A percentile compares a stretch with the other conserved stretches of the same genome.
phyloP scores from a whole-genome alignment of 2,329 filamentous ascomycete genomes.

The Aspergillus sp. region DNA sequence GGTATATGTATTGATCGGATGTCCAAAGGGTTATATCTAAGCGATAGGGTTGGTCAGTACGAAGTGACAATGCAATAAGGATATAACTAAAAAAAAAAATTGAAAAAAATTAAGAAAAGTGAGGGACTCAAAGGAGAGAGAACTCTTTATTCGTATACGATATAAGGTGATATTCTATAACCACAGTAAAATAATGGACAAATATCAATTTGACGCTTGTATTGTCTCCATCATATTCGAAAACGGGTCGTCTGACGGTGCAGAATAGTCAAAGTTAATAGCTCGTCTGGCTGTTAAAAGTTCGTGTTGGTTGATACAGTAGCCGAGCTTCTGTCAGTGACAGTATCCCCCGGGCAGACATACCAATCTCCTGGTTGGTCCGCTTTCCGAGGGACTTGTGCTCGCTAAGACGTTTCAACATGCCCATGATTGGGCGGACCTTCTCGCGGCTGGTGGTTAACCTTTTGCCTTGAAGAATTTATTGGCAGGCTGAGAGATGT shows the following conservation, averaged over 20 bases:
- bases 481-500: conserved; percentile 50
- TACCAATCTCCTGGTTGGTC: conserved; percentile 34
- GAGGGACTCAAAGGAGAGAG: too few relatives aligned
- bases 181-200: too few relatives aligned
- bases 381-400: conserved; percentile 29
- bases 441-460: conserved; percentile 32
- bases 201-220: too few relatives aligned
- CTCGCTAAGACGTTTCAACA: conserved; percentile 27
- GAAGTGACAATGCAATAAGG: too few relatives aligned
- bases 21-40: too few relatives aligned
- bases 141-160: too few relatives aligned
- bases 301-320: neutral
- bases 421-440: conserved; percentile 35
- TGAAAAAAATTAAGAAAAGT: too few relatives aligned
- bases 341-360: conserved; percentile 30
- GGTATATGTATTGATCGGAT: conserved; percentile 46
- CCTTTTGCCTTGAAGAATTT: conserved; percentile 23
- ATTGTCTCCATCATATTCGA: too few relatives aligned
- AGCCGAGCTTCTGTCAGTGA: neutral
- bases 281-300: neutral
- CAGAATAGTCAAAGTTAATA: neutral
- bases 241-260: too few relatives aligned
- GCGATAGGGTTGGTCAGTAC: too few relatives aligned
- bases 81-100: too few relatives aligned
- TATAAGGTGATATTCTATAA: too few relatives aligned